Percentiles rank a stretch among this genome's conserved stretches.
Conservation (phyloP, 352 stramenopile species). For the Globisporangium megalacanthum region DNA sequence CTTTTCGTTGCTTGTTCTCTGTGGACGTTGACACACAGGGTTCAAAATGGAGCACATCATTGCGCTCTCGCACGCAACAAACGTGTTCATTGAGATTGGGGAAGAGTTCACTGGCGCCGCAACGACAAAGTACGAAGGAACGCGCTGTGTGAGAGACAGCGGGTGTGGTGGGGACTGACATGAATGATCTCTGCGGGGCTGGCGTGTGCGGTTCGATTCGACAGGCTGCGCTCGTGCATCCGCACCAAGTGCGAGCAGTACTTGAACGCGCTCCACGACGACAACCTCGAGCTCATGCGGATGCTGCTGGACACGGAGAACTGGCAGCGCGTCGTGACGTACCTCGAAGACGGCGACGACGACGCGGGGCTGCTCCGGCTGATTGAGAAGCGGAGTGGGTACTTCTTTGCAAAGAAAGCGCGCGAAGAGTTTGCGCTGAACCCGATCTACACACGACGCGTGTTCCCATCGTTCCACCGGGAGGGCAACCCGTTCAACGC, state of each 20-base stretch:
- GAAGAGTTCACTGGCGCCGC: slow-evolving; percentile 78
- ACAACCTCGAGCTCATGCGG: slow-evolving; percentile 74
- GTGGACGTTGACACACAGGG: slow-evolving; percentile 23
- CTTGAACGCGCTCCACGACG: slow-evolving; percentile 69
- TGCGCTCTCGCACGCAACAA: slow-evolving; percentile 65
- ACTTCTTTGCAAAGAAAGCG: slow-evolving; percentile 49
- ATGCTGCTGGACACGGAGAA: slow-evolving; percentile 86
- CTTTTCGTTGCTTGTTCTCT: no score
- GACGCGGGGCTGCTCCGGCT: slow-evolving; percentile 45
- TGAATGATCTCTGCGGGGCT: not conserved
- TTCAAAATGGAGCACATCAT: slow-evolving; percentile 89
- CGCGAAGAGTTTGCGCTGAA: slow-evolving; percentile 32
- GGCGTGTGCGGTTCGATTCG: not conserved
- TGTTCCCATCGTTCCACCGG: slow-evolving; percentile 57
- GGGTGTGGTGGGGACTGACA: not conserved
- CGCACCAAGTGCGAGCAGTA: slow-evolving; percentile 80
- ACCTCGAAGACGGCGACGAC: slow-evolving; percentile 39
- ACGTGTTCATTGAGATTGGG: slow-evolving; percentile 73
- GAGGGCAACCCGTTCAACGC: slow-evolving; percentile 63
- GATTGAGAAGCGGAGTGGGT: slow-evolving; percentile 77
- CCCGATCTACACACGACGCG: slow-evolving; percentile 61
- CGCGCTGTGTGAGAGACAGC: not conserved
- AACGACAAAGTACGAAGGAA: slow-evolving; percentile 51
- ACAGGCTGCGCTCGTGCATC: slow-evolving; percentile 59
- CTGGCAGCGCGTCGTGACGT: slow-evolving; percentile 64